A percentile compares a stretch with the other conserved stretches of the same genome.
phyloP scores from a whole-genome alignment of 2,329 filamentous ascomycete species.

The Alternaria metachromatica region DNA sequence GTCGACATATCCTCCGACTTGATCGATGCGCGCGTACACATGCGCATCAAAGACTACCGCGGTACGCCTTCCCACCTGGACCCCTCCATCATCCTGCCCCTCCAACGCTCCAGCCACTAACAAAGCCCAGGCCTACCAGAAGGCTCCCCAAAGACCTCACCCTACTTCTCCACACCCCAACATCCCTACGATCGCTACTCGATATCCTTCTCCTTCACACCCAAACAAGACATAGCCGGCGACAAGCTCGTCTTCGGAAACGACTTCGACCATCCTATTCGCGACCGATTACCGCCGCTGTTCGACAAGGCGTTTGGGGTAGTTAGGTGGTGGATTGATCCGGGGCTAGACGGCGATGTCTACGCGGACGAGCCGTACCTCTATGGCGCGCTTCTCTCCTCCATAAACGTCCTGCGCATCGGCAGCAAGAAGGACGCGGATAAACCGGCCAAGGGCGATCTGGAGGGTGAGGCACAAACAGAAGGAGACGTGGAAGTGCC shows the following conservation, averaged over 20 bases:
- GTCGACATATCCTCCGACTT: constrained; percentile 68
- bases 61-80: constrained; percentile 34
- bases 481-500: constrained; percentile 59
- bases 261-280: constrained; percentile 90
- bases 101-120: background rate
- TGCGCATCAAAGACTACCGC: constrained; percentile 73
- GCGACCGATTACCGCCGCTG: constrained; percentile 82
- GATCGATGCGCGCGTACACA: constrained; percentile 71
- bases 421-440: constrained; percentile 53
- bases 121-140: constrained; percentile 70
- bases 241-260: constrained; percentile 88
- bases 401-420: constrained; percentile 77
- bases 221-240: constrained; percentile 70
- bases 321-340: constrained; percentile 90
- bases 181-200: constrained; percentile 84
- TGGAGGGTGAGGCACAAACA: constrained; percentile 47
- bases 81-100: background rate
- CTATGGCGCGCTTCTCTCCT: constrained; percentile 81
- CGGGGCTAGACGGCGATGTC: constrained; percentile 86
- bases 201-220: constrained; percentile 79
- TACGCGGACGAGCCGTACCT: constrained; percentile 86
- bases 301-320: constrained; percentile 85
- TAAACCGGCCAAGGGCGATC: constrained; percentile 39
- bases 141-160: constrained; percentile 70
- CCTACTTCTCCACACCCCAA: constrained; percentile 76